Percentiles rank a stretch among this genome's conserved stretches.
These are phyloP conservation scores for Furcasterigmium furcatum DNA, from an alignment of 2,329 filamentous ascomycete genomes.

Conservation along the genomic window DNA sequence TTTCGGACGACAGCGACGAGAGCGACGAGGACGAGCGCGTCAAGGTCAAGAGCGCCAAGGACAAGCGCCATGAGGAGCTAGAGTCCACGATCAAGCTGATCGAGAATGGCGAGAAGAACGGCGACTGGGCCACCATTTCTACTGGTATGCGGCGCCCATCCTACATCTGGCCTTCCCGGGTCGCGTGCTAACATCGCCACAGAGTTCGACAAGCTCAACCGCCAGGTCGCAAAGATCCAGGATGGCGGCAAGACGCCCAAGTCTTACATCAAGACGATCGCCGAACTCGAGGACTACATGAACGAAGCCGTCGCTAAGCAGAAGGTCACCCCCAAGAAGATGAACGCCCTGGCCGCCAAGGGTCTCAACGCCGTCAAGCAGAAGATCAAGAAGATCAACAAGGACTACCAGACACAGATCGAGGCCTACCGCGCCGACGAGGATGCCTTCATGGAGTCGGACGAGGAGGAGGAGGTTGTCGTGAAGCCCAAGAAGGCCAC, in stretches of 20 bases:
- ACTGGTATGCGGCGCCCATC: slow-evolving; percentile 57
- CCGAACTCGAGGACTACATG: slow-evolving; percentile 91
- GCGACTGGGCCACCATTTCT: slow-evolving; percentile 93
- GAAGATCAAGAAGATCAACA: slow-evolving; percentile 98
- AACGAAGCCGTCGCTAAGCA: slow-evolving; percentile 93
- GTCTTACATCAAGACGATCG: slow-evolving; percentile 86
- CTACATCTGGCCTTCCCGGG: neutral
- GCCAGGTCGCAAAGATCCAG: slow-evolving; percentile 76
- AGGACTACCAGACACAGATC: slow-evolving; percentile 85
- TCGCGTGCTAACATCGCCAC: slow-evolving; percentile 10
- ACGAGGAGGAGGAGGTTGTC: slow-evolving; percentile 67
- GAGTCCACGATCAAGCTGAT: slow-evolving; percentile 87
- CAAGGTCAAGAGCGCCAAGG: slow-evolving; percentile 94
- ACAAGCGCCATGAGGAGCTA: slow-evolving; percentile 93
- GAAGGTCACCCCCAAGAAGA: slow-evolving; percentile 95
- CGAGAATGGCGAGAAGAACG: slow-evolving; percentile 96
- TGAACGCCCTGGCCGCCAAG: slow-evolving; percentile 94
- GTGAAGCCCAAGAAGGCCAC: slow-evolving; percentile 48
- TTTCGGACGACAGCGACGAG: slow-evolving; percentile 71
- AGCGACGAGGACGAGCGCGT: slow-evolving; percentile 84
- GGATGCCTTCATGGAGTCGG: slow-evolving; percentile 82
- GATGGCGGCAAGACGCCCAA: slow-evolving; percentile 80
- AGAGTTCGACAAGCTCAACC: slow-evolving; percentile 96
- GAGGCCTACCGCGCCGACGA: slow-evolving; percentile 84
- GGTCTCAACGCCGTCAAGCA: slow-evolving; percentile 97